Evolutionary conservation across 75 land plant genomes (phyloP).

Genomic region (Pseudotsuga menziesii): DNA sequence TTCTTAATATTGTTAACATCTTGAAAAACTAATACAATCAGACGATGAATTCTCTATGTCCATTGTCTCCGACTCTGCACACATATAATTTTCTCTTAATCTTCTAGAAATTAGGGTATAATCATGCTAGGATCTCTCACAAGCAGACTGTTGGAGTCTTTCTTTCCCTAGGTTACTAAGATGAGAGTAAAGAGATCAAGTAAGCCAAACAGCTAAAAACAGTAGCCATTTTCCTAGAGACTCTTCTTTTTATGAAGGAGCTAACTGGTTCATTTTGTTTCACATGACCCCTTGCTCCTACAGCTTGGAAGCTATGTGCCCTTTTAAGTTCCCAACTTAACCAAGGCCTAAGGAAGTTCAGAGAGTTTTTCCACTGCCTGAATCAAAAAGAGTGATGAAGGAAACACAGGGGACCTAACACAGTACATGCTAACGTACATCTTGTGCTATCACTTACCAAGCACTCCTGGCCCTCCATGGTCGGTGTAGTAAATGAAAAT

Average conservation of each 20-base stretch:
- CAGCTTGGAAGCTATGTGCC: neutral
- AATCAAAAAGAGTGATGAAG: neutral
- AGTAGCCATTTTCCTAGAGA: neutral
- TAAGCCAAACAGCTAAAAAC: no score
- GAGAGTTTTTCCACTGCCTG: neutral
- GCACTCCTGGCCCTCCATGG: constrained; percentile 93
- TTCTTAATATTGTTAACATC: neutral
- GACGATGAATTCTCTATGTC: neutral
- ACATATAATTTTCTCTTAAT: neutral
- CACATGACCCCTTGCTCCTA: neutral
- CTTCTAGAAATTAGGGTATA: neutral
- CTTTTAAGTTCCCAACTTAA: neutral
- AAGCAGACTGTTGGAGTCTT: neutral
- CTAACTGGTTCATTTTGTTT: neutral
- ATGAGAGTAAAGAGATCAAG: no score
- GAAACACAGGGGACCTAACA: no score
- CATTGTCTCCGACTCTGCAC: neutral
- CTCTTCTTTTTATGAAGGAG: neutral
- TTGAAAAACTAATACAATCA: neutral
- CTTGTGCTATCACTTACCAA: constrained; percentile 46
- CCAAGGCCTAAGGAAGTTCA: no score
- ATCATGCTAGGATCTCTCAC: no score
- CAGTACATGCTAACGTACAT: no score
- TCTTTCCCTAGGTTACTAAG: neutral
- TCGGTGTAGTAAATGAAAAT: constrained; percentile 81